phyloP scores from a whole-genome alignment of 768 basidiomycete genomes.

The Podaxis sp. region DNA sequence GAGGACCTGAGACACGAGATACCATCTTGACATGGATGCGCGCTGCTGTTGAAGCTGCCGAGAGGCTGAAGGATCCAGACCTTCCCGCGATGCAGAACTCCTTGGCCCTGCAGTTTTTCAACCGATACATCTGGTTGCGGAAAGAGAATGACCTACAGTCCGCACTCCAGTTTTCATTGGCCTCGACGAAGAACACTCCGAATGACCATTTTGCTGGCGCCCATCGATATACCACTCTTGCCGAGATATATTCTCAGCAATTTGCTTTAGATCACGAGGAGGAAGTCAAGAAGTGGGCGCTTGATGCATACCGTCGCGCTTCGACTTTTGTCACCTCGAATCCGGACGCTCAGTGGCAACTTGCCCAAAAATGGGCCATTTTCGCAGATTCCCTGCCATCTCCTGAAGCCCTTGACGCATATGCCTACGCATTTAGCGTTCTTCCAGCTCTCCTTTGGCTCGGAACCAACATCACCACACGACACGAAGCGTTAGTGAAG shows the following conservation, averaged over 20 bases:
- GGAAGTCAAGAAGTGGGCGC: not conserved
- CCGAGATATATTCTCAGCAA: not conserved
- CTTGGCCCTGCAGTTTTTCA: not conserved
- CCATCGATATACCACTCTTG: not conserved
- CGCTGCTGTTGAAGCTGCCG: not conserved
- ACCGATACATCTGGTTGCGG: constrained; percentile 3
- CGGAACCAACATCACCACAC: constrained; percentile 16
- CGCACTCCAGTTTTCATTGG: not conserved
- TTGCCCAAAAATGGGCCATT: constrained; percentile 16
- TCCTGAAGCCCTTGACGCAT: constrained; percentile 15
- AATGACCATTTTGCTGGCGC: not conserved
- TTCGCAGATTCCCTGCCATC: constrained; percentile 11
- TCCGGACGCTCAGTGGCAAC: constrained; percentile 13
- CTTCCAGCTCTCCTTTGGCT: constrained; percentile 21
- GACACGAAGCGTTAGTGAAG: constrained; percentile 18
- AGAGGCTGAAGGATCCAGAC: not conserved
- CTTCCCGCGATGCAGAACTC: not conserved
- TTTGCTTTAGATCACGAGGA: constrained; percentile 3
- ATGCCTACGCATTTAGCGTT: constrained; percentile 14
- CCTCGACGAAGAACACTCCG: not conserved
- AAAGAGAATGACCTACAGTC: not conserved
- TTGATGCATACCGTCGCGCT: not conserved
- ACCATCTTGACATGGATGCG: not conserved
- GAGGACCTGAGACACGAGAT: not conserved
- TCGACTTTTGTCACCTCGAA: not conserved